Conservation (phyloP, 768 basidiomycete genomes). For the Rhodocollybia butyracea region DNA sequence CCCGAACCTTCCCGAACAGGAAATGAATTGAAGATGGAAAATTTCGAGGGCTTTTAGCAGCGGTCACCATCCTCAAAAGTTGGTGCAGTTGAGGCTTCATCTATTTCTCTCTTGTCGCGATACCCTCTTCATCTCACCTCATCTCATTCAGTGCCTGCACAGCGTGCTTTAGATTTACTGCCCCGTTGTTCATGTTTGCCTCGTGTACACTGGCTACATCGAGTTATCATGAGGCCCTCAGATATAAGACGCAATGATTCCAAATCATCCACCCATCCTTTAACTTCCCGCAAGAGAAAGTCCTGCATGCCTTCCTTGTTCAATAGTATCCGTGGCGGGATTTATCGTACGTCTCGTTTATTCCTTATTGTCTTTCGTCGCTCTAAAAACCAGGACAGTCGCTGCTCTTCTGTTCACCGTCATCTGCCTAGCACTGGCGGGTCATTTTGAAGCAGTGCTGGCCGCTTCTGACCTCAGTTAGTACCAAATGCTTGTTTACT, state of each 20-base stretch:
- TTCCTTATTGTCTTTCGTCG: conserved; percentile 8
- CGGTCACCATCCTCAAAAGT: neutral
- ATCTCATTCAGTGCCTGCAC: neutral
- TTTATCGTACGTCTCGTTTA: conserved; percentile 53
- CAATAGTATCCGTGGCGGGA: conserved; percentile 61
- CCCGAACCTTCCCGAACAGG: neutral
- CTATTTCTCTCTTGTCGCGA: conserved; percentile 2
- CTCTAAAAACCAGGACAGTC: conserved; percentile 35
- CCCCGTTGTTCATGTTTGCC: conserved; percentile 37
- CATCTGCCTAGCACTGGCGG: conserved; percentile 78
- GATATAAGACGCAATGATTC: conserved; percentile 14
- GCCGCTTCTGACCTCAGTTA: conserved; percentile 78
- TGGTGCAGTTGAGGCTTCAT: neutral
- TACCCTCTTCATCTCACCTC: neutral
- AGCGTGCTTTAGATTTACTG: neutral
- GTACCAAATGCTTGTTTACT: conserved; percentile 21
- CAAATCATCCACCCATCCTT: conserved; percentile 7
- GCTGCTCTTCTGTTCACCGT: conserved; percentile 70
- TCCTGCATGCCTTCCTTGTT: conserved; percentile 67
- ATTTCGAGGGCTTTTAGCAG: neutral
- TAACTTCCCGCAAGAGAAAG: conserved; percentile 21
- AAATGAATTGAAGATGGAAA: neutral
- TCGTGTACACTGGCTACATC: conserved; percentile 37
- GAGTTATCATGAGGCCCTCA: conserved; percentile 43
- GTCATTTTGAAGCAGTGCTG: conserved; percentile 69